Evolutionary conservation across 2,329 filamentous ascomycete genomes (phyloP).

Genomic region (Fusarium continuum): DNA sequence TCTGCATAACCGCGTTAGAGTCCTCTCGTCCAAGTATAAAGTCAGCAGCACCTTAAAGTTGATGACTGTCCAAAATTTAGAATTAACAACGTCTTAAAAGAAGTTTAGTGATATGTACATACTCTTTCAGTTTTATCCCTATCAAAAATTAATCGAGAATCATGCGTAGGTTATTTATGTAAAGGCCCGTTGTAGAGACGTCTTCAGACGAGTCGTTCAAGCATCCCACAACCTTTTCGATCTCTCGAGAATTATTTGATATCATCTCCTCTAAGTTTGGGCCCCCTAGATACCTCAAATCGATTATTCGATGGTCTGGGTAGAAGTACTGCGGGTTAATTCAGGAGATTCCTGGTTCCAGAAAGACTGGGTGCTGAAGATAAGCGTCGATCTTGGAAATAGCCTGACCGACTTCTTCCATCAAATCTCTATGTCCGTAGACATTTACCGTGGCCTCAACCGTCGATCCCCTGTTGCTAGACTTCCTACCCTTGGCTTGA

Average conservation of each 20-base stretch:
- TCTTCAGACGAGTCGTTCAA: neutral
- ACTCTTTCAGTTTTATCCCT: neutral
- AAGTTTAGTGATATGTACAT: rapidly evolving
- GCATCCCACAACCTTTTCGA: neutral
- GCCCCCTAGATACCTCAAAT: neutral
- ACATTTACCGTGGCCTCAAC: neutral
- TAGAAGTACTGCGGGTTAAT: neutral
- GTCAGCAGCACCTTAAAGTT: neutral
- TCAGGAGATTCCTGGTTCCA: neutral
- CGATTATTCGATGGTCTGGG: neutral
- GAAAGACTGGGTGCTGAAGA: neutral
- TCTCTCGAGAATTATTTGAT: neutral
- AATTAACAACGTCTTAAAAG: neutral
- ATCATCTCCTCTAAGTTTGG: rapidly evolving
- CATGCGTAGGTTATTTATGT: neutral
- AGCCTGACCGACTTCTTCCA: rapidly evolving
- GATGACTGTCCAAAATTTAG: neutral
- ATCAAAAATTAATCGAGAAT: rapidly evolving
- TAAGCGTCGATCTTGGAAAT: neutral
- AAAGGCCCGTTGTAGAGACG: rapidly evolving
- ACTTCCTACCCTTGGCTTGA: neutral
- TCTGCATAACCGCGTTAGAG: rapidly evolving
- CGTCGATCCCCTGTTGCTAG: rapidly evolving
- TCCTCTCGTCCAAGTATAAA: neutral
- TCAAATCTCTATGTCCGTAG: rapidly evolving